Conservation (phyloP, 345 rosid species). For the Gynandropsis gynandra region DNA sequence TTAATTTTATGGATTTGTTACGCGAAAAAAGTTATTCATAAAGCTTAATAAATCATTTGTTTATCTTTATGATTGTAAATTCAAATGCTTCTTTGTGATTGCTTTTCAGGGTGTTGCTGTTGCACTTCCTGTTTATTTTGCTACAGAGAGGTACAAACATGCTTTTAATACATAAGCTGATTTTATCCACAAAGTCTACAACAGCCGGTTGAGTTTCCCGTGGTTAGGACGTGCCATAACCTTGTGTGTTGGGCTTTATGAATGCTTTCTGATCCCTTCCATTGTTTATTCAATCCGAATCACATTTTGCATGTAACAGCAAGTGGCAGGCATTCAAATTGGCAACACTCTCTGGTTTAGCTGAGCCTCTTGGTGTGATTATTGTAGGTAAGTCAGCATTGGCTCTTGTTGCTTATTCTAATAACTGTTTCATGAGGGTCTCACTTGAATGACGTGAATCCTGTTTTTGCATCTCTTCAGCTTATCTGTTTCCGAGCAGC, state of each 20-base stretch:
- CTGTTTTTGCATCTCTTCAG: constrained; percentile 36
- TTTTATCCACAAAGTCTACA: too few relatives aligned
- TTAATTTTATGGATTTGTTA: too few relatives aligned
- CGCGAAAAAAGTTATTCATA: too few relatives aligned
- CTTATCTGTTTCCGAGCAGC: constrained; percentile 90
- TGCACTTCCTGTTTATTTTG: constrained; percentile 92
- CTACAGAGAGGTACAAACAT: constrained; percentile 78
- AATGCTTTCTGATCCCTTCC: background rate
- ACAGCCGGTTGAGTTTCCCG: too few relatives aligned
- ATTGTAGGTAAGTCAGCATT: constrained; percentile 60
- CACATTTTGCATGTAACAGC: constrained; percentile 41
- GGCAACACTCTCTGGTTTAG: constrained; percentile 91
- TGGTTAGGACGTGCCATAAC: too few relatives aligned
- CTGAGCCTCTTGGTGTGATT: constrained; percentile 94
- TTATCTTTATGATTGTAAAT: constrained; percentile 1
- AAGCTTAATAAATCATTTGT: background rate
- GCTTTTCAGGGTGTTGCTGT: constrained; percentile 88
- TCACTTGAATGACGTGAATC: too few relatives aligned
- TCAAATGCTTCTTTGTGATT: constrained; percentile 15
- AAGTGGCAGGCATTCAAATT: constrained; percentile 99
- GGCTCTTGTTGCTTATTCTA: background rate
- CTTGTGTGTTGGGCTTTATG: too few relatives aligned
- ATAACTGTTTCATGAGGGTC: too few relatives aligned
- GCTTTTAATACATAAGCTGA: background rate
- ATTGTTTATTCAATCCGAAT: constrained; percentile 14